phyloP scores from a whole-genome alignment of 192 early-diverging fungal species.

The Rhizophlyctis rosea region DNA sequence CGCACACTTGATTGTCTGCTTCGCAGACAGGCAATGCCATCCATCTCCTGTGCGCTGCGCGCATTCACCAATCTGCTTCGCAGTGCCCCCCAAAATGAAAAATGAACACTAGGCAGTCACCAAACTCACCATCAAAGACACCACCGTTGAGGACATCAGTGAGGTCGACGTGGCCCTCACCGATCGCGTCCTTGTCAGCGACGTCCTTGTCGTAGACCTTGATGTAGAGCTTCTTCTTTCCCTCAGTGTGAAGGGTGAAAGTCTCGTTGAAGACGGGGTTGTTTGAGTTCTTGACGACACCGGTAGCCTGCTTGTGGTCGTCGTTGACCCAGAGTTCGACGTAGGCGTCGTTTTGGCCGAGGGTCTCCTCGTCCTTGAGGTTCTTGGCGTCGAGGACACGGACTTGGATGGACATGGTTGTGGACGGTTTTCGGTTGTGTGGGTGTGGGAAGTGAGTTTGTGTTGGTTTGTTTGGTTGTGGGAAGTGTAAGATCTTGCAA shows the following conservation, averaged over 20 bases:
- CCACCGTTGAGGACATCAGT: background rate
- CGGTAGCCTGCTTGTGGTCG: background rate
- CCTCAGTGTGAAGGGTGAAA: background rate
- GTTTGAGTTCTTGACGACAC: background rate
- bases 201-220: background rate
- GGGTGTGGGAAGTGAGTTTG: too few relatives aligned
- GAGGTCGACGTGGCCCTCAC: background rate
- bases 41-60: too few relatives aligned
- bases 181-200: background rate
- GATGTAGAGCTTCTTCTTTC: background rate
- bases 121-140: background rate
- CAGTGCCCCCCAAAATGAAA: background rate
- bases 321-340: slow-evolving; percentile 1
- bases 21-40: too few relatives aligned
- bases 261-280: background rate
- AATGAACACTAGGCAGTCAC: background rate
- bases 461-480: too few relatives aligned
- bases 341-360: background rate
- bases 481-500: too few relatives aligned
- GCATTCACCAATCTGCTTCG: background rate
- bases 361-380: background rate
- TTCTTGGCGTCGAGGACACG: background rate
- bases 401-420: slow-evolving; percentile 1
- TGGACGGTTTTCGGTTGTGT: background rate
- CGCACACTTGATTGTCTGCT: too few relatives aligned